These are phyloP conservation scores for Pseudogymnoascus sp. DNA, from an alignment of 2,329 filamentous ascomycete species.

Conservation along the genomic window DNA sequence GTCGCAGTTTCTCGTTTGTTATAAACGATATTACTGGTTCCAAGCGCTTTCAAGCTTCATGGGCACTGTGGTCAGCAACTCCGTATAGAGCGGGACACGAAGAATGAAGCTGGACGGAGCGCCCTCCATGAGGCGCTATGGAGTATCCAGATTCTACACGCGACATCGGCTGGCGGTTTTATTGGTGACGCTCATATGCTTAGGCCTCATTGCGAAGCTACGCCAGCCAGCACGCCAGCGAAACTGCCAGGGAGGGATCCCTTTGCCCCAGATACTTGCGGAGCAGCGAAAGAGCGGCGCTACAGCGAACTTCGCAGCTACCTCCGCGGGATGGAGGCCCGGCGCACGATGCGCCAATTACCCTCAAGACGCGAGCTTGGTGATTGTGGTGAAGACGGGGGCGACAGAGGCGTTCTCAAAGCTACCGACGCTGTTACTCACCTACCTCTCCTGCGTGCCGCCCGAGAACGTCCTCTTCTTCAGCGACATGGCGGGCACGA, in stretches of 20 bases:
- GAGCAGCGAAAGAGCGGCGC: background rate
- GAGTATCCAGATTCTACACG: background rate
- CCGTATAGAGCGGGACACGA: background rate
- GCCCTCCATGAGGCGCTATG: background rate
- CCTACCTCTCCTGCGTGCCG: conserved; percentile 40
- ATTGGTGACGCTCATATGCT: background rate
- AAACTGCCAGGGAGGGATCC: background rate
- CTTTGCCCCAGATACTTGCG: background rate
- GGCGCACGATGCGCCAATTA: background rate
- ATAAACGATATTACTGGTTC: background rate
- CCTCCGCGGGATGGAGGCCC: background rate
- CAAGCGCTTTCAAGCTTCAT: background rate
- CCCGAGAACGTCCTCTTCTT: conserved; percentile 46
- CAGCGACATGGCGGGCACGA: conserved; percentile 43
- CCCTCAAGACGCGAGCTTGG: conserved; percentile 20
- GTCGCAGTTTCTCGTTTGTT: background rate
- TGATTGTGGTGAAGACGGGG: conserved; percentile 49
- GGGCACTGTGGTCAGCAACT: background rate
- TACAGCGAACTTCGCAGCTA: background rate
- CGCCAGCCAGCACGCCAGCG: background rate
- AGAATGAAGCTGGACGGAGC: background rate
- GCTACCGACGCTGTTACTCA: conserved; percentile 46
- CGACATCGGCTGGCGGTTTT: background rate
- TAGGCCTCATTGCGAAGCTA: background rate
- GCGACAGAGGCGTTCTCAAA: conserved; percentile 44